phyloP scores from a whole-genome alignment of 2,329 filamentous ascomycete species.

The Paraconiothyrium sp. region DNA sequence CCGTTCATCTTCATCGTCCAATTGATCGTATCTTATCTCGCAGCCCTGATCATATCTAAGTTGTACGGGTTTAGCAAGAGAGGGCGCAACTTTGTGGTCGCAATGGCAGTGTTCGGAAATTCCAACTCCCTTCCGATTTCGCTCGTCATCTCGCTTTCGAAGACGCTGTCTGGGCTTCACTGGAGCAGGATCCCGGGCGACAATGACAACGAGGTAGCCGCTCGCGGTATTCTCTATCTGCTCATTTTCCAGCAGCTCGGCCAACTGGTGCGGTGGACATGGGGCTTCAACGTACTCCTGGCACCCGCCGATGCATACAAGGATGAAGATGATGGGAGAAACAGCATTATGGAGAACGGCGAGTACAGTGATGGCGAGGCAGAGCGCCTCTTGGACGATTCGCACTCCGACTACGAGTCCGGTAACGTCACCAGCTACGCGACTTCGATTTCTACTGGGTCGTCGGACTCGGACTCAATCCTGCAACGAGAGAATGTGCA shows the following conservation, averaged over 20 bases:
- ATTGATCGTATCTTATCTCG: slow-evolving; percentile 84
- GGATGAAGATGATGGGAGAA: slow-evolving; percentile 64
- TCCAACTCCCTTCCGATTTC: slow-evolving; percentile 98
- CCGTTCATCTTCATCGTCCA: slow-evolving; percentile 93
- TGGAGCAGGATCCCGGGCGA: slow-evolving; percentile 93
- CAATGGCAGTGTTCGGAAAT: slow-evolving; percentile 98
- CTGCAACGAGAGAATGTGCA: slow-evolving; percentile 42
- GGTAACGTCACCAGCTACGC: slow-evolving; percentile 53
- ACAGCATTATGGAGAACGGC: slow-evolving; percentile 56
- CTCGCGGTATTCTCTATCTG: slow-evolving; percentile 92
- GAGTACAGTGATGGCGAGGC: slow-evolving; percentile 63
- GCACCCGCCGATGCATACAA: slow-evolving; percentile 80
- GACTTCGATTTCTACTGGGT: slow-evolving; percentile 37
- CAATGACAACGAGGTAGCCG: slow-evolving; percentile 93
- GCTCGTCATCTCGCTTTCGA: slow-evolving; percentile 89
- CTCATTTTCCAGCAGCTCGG: slow-evolving; percentile 98
- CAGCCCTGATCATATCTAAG: slow-evolving; percentile 75
- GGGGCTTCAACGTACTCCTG: slow-evolving; percentile 96
- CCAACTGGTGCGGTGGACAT: slow-evolving; percentile 95
- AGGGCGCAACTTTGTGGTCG: slow-evolving; percentile 91
- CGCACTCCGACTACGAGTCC: slow-evolving; percentile 59
- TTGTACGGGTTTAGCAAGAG: slow-evolving; percentile 84
- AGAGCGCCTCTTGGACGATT: slow-evolving; percentile 51
- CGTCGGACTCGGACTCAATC: slow-evolving; percentile 40
- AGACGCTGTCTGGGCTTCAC: slow-evolving; percentile 89